A percentile compares a stretch with the other conserved stretches of the same genome.
phyloP scores from a whole-genome alignment of 176 grass and related monocot species.

The Poa annua region DNA sequence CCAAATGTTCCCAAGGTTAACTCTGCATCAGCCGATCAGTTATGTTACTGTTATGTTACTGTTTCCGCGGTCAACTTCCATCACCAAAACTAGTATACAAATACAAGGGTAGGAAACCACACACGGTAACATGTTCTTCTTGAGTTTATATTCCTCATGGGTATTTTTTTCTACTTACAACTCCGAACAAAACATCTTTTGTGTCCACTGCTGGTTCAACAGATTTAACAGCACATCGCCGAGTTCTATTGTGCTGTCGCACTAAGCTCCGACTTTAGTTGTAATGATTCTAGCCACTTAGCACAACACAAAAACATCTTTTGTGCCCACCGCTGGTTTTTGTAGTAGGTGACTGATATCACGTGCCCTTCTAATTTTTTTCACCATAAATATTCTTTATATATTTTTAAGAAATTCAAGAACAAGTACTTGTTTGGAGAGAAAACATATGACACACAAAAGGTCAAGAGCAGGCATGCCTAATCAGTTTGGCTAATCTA shows the following conservation, averaged over 20 bases:
- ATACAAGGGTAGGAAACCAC: not conserved
- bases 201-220: no score
- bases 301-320: not conserved
- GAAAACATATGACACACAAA: not conserved
- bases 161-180: not conserved
- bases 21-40: not conserved
- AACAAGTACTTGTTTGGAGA: not conserved
- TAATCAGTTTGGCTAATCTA: not conserved
- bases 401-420: not conserved
- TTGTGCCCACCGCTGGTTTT: slow-evolving; percentile 8
- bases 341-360: slow-evolving; percentile 19
- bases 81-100: not conserved
- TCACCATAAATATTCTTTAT: no score
- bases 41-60: no score
- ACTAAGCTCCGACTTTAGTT: not conserved
- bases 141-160: slow-evolving; percentile 4
- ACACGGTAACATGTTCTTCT: no score
- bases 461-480: not conserved
- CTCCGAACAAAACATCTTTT: no score
- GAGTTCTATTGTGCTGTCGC: slow-evolving; percentile 27
- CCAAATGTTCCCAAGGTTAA: not conserved
- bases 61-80: not conserved
- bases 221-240: slow-evolving; percentile 35
- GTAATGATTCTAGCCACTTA: slow-evolving; percentile 35
- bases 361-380: not conserved